Base-by-base conservation (phyloP, 305 asterid genomes). In the Fraxinus velutina region DNA sequence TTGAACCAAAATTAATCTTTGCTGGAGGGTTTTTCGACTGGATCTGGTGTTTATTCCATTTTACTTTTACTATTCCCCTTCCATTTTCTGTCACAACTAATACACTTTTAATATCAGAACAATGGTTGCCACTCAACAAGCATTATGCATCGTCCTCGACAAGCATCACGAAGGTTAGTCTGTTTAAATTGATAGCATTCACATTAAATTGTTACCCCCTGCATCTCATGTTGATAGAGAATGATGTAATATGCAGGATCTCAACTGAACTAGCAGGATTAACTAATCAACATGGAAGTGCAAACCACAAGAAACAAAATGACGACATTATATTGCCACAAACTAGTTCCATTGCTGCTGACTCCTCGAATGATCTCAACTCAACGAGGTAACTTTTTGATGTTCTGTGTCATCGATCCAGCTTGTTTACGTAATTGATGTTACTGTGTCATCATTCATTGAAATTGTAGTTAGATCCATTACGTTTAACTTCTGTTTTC, bases 151-250 rank as follows among this genome's bases (percentile, higher is more conserved):
- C 92, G 89, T 13, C 81, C 92, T 57, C 90, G 94, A 77, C 92
- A 88, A 83, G 91, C 89, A 74, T 90, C 97, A 33, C 84, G 93
- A 80, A 90, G 94, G 97, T 93, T 77, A 85, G 91, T 73, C 66
- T 33, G 17, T 64, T 72, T 42, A 81, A 5, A 68, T 10, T 68
- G 52, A 62, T n/a, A 36, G 27, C 22, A 19, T 30, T 15, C 10
- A 64, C 29, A 12, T 36, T 0, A 47, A 34, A 36, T 17, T 55
- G 29, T 60, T 21, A 21, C 5, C 12, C 30, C 5, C 29, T 60
- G 71, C 15, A 60, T 60, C 70, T 6, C 13, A 60, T 6, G 71
- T 8, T 70, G 22, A 72, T 76, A 37, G 71, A 52, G 29, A 15
- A 24, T 29, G 19, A 42, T 85, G 36, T 57, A 7, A 82, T 80